Evolutionary conservation across 257 asterid species (phyloP).

Genomic region (Solanum corneliomulleri): DNA sequence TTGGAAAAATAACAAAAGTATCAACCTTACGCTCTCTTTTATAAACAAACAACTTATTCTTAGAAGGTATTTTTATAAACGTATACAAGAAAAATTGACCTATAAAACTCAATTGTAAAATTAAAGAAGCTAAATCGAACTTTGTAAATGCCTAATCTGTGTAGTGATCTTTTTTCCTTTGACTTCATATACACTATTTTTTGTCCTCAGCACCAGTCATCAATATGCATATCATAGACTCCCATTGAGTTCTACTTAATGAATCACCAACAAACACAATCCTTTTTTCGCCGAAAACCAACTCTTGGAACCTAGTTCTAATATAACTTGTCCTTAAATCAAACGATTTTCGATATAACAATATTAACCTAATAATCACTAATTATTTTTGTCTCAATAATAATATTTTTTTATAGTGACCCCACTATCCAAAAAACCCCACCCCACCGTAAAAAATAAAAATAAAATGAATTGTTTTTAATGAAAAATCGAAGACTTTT

Average conservation of each 20-base stretch:
- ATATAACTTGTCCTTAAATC: too few relatives aligned
- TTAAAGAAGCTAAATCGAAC: conserved; percentile 43
- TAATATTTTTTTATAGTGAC: too few relatives aligned
- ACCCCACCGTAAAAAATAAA: not conserved
- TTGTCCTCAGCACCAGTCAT: conserved; percentile 73
- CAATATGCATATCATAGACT: conserved; percentile 82
- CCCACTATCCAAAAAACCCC: not conserved
- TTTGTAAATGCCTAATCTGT: conserved; percentile 56
- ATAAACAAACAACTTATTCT: too few relatives aligned
- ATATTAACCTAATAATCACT: too few relatives aligned
- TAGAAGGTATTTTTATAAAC: too few relatives aligned
- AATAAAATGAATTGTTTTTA: not conserved
- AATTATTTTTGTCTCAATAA: too few relatives aligned
- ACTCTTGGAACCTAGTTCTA: too few relatives aligned
- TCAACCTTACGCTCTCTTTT: too few relatives aligned
- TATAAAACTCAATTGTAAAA: conserved; percentile 67
- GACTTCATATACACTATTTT: conserved; percentile 50
- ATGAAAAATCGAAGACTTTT: not conserved
- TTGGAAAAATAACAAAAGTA: too few relatives aligned
- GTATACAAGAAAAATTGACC: conserved; percentile 61
- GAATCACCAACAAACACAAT: conserved; percentile 91
- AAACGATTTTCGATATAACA: too few relatives aligned
- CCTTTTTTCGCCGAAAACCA: conserved; percentile 35
- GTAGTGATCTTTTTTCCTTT: conserved; percentile 70
- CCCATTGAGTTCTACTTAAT: conserved; percentile 86